Percentiles rank a stretch among this genome's conserved stretches.
Evolutionary conservation across 192 early-diverging fungal genomes (phyloP).

Genomic region (Chytriomyces confervae): DNA sequence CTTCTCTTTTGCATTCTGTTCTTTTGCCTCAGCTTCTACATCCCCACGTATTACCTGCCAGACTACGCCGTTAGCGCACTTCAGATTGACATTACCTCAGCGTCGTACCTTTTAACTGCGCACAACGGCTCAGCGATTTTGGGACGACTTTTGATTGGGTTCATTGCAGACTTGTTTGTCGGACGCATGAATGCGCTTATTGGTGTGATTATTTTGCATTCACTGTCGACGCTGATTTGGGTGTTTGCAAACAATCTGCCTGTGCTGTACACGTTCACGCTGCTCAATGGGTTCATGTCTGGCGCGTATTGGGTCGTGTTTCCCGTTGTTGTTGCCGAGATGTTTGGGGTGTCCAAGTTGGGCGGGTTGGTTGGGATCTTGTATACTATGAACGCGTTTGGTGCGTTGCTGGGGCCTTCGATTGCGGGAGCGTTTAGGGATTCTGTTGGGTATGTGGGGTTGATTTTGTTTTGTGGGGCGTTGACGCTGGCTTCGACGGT

Average conservation of each 20-base stretch:
- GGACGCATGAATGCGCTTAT: conserved; percentile 70
- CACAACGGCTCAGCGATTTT: conserved; percentile 70
- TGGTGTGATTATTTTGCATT: conserved; percentile 42
- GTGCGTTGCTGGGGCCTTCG: conserved; percentile 18
- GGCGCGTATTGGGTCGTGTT: conserved; percentile 55
- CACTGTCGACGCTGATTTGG: conserved; percentile 43
- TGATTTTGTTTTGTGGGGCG: conserved; percentile 25
- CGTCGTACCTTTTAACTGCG: conserved; percentile 47
- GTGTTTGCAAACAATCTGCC: conserved; percentile 53
- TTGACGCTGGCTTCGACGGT: conserved; percentile 5
- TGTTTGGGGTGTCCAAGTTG: conserved; percentile 30
- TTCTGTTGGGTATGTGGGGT: conserved; percentile 1
- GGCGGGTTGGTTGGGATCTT: conserved; percentile 27
- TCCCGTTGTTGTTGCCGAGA: conserved; percentile 32
- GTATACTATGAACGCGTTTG: conserved; percentile 30
- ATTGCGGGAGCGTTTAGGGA: conserved; percentile 20
- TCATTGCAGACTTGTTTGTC: conserved; percentile 59
- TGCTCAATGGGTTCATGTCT: conserved; percentile 51
- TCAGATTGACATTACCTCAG: conserved; percentile 13
- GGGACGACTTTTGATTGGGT: conserved; percentile 69
- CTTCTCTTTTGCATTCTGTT: conserved; percentile 1
- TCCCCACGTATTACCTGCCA: conserved; percentile 33
- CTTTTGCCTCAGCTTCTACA: conserved; percentile 7
- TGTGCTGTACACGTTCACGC: conserved; percentile 41
- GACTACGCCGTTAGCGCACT: not conserved